Conservation (phyloP, 2,329 filamentous ascomycete species). For the Tothia fuscella region DNA sequence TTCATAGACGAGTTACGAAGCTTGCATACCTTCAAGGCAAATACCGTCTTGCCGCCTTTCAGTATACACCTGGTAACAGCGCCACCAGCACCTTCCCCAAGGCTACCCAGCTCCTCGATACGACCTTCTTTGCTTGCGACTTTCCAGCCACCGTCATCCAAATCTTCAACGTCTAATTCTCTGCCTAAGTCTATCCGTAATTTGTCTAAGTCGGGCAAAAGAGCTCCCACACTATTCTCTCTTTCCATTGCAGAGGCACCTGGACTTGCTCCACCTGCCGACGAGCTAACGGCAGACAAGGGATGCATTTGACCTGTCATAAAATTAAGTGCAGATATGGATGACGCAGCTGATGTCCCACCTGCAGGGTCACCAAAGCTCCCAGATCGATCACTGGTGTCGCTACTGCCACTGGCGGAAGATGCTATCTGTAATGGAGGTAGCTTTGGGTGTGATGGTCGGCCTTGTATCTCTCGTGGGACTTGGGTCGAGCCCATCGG, state of each 20-base stretch:
- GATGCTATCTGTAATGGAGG: conserved; percentile 41
- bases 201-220: conserved; percentile 68
- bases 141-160: conserved; percentile 91
- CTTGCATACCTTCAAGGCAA: conserved; percentile 74
- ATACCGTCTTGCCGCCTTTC: conserved; percentile 84
- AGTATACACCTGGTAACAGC: conserved; percentile 86
- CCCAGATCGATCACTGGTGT: conserved; percentile 67
- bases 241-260: conserved; percentile 62
- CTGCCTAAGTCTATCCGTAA: conserved; percentile 59
- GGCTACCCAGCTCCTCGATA: conserved; percentile 75
- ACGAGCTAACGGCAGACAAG: conserved; percentile 73
- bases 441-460: conserved; percentile 33
- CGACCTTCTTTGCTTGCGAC: conserved; percentile 81
- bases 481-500: conserved; percentile 70
- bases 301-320: no score
- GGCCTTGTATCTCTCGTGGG: conserved; percentile 54
- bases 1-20: background rate
- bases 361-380: conserved; percentile 57
- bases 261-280: conserved; percentile 56
- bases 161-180: conserved; percentile 79
- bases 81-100: conserved; percentile 91
- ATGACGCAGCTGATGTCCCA: conserved; percentile 71
- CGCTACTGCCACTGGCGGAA: conserved; percentile 61
- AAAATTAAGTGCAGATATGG: conserved; percentile 74
- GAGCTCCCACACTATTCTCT: conserved; percentile 65